phyloP scores from a whole-genome alignment of 2,329 filamentous ascomycete species.

The Botrytis tulipae region DNA sequence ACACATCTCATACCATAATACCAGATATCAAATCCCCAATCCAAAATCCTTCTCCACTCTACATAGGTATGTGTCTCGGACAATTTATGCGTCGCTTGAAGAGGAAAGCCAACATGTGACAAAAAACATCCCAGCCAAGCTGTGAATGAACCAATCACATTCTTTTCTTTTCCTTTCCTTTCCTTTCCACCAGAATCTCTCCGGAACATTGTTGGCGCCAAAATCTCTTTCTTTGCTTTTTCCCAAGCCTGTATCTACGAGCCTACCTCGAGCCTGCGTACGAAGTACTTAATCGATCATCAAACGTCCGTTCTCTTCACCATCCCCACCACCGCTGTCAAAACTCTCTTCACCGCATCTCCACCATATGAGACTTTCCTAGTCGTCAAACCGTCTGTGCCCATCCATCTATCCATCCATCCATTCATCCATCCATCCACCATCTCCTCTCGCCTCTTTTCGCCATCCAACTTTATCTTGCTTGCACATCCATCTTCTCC shows the following conservation, averaged over 20 bases:
- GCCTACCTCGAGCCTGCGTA: not conserved
- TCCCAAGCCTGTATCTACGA: too few relatives aligned
- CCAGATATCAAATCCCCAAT: not conserved
- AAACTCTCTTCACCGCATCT: slow-evolving; percentile 1
- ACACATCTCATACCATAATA: not conserved
- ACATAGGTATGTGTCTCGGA: not conserved
- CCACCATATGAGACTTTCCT: not conserved
- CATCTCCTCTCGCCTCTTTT: not conserved
- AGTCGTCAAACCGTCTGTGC: slow-evolving; percentile 1
- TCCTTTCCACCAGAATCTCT: not conserved
- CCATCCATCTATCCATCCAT: not conserved
- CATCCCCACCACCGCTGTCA: slow-evolving; percentile 4
- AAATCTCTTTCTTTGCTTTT: not conserved
- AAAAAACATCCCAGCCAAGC: not conserved
- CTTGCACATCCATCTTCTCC: not conserved
- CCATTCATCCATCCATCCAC: not conserved
- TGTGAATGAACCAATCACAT: not conserved
- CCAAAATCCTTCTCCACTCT: not conserved
- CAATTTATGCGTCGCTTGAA: not conserved
- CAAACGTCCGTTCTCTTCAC: slow-evolving; percentile 4
- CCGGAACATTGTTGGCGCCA: not conserved
- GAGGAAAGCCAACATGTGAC: not conserved
- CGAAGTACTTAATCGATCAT: not conserved
- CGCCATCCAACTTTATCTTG: not conserved
- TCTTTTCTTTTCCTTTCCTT: not conserved